These are phyloP conservation scores for Apiospora rasikravindrae DNA, from an alignment of 2,329 filamentous ascomycete genomes.

Conservation along the genomic window DNA sequence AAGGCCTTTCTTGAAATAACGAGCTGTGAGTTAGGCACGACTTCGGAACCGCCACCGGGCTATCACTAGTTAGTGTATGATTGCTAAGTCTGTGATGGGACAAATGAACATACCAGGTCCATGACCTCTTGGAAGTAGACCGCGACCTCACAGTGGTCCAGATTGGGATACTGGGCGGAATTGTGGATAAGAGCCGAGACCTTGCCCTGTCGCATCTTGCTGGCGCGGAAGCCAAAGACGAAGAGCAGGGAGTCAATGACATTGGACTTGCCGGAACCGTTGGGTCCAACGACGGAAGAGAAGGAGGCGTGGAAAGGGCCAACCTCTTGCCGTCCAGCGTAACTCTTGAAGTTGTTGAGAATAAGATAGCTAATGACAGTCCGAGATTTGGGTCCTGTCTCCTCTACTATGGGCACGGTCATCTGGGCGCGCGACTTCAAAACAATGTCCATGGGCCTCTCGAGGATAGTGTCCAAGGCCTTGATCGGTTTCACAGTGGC, in stretches of 20 bases:
- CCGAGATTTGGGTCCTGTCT: conserved; percentile 78
- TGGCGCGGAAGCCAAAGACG: conserved; percentile 98
- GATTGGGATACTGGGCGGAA: conserved; percentile 81
- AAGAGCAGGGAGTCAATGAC: conserved; percentile 98
- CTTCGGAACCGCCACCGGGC: conserved; percentile 74
- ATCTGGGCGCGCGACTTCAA: conserved; percentile 77
- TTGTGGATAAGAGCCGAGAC: conserved; percentile 98
- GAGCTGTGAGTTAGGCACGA: conserved; percentile 83
- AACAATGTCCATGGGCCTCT: conserved; percentile 93
- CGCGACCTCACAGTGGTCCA: conserved; percentile 92
- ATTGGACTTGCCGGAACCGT: conserved; percentile 98
- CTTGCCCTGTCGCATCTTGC: conserved; percentile 99
- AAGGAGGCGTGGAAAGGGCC: conserved; percentile 97
- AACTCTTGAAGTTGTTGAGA: conserved; percentile 98
- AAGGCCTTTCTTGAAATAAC: conserved; percentile 92
- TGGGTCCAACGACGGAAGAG: conserved; percentile 96
- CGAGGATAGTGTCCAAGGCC: conserved; percentile 76
- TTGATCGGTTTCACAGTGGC: conserved; percentile 72
- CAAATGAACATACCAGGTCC: conserved; percentile 65
- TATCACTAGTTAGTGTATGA: conserved; percentile 34
- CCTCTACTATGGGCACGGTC: conserved; percentile 71
- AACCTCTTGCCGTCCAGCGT: conserved; percentile 92
- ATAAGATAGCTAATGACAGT: conserved; percentile 93
- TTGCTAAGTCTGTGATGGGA: no score
- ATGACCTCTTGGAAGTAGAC: conserved; percentile 97